Base-by-base conservation (phyloP, 805 yeast species). In the Kodamaea sagamina region DNA sequence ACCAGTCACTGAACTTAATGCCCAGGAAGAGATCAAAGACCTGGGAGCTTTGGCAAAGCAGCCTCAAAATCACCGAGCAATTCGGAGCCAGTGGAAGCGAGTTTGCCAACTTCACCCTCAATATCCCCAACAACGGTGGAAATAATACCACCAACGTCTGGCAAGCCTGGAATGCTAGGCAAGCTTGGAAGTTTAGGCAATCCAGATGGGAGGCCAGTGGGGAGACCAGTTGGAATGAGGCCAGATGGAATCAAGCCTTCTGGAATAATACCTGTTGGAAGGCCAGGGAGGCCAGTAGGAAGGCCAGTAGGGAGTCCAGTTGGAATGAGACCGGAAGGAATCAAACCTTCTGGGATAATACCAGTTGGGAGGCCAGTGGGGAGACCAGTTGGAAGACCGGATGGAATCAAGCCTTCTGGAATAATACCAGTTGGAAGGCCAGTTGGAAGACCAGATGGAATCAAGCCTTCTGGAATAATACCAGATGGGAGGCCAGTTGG, bases 401-500 rank as follows among this genome's bases (percentile, higher is more conserved):
- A 7, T 27, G 32, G 32, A 10, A 27, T 6, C 6, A 32, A n/a
- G 17, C 22, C 22, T 2, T 11, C n/a, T 15, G 35, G 35, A 18
- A 32, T 15, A 18, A 32, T 16, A 18, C 22, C 22, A 32, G 22
- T 32, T 16, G 35, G 35, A 12, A 29, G 9, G 13, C 10, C 34
- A 25, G n/a, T n/a, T n/a, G n/a, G n/a, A n/a, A n/a, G n/a, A n/a
- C 36, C 36, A 32, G 36, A 16, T 17, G 36, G 36, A 32, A 29
- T 10, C 6, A 29, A 12, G 5, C 34, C 34, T 15, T 12, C 22
- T 3, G 36, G 19, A 32, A 16, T 11, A 18, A 34, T n/a, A 34
- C 16, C 32, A 32, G 22, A 11, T 32, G 36, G 36, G 15, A 28
- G 12, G 22, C 12, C n/a, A 18, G 6, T 4, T 32, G 18, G 22